phyloP scores from a whole-genome alignment of 495 filamentous ascomycete species.

The Apiosordaria backusii region DNA sequence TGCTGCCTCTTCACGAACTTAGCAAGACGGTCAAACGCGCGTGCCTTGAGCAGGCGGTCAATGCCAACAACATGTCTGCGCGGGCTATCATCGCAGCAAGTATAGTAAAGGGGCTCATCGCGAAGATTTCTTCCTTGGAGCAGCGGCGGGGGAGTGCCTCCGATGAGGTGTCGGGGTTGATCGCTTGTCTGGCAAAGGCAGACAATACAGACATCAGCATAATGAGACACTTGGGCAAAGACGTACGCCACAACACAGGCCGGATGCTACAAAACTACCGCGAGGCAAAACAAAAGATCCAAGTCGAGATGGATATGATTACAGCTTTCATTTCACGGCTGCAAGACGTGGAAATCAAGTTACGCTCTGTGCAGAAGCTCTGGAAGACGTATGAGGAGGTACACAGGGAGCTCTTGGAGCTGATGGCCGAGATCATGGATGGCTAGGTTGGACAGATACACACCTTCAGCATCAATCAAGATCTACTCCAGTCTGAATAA shows the following conservation, averaged over 20 bases:
- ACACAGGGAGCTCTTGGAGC: too few relatives aligned
- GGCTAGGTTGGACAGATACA: too few relatives aligned
- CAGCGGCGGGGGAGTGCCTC: background rate
- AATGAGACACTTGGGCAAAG: background rate
- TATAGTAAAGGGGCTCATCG: background rate
- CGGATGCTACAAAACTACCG: background rate
- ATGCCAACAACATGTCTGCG: background rate
- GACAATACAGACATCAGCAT: background rate
- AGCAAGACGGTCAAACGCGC: background rate
- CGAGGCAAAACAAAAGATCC: background rate
- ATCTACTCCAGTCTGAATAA: too few relatives aligned
- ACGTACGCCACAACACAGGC: background rate
- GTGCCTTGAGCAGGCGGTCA: background rate
- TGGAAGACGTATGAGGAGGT: too few relatives aligned
- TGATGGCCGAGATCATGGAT: too few relatives aligned
- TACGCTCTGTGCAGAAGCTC: too few relatives aligned
- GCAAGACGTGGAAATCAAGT: too few relatives aligned
- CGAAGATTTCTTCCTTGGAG: background rate
- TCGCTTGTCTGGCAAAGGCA: background rate
- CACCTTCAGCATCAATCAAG: too few relatives aligned
- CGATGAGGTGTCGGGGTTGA: background rate
- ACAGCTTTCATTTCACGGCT: background rate
- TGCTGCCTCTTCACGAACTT: background rate
- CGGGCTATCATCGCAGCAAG: background rate
- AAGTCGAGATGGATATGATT: background rate